Evolutionary conservation across 345 rosid genomes (phyloP).

Genomic region (Gossypium sturtianum): DNA sequence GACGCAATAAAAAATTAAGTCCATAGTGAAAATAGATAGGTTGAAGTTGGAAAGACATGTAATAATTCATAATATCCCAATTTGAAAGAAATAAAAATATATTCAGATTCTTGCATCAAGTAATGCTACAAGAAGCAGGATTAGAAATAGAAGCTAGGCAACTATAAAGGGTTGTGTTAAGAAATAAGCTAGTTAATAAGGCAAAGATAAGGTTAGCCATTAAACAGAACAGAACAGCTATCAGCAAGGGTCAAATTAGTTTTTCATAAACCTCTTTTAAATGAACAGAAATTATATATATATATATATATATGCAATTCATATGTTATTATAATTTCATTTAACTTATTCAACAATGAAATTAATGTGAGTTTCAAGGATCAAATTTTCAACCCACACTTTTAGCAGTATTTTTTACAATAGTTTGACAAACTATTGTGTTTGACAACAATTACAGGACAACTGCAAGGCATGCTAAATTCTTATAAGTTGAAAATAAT

Average conservation of each 20-base stretch:
- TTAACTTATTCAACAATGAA: background rate
- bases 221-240: background rate
- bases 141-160: slow-evolving; percentile 3
- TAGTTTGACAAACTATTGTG: background rate
- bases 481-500: background rate
- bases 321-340: background rate
- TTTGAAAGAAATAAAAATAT: background rate
- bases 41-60: slow-evolving; percentile 11
- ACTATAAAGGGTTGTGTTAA: background rate
- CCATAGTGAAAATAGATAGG: slow-evolving; percentile 12
- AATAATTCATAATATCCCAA: background rate
- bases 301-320: background rate
- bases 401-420: background rate
- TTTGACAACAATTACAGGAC: background rate
- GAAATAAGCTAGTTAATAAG: background rate
- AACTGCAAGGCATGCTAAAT: background rate
- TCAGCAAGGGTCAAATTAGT: too few species aligned
- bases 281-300: too few species aligned
- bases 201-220: background rate
- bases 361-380: background rate
- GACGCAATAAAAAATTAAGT: background rate
- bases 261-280: too few species aligned
- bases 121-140: background rate
- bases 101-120: slow-evolving; percentile 2
- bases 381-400: background rate